Base-by-base conservation (phyloP, 2,329 filamentous ascomycete species). In the Harringtonia lauricola region DNA sequence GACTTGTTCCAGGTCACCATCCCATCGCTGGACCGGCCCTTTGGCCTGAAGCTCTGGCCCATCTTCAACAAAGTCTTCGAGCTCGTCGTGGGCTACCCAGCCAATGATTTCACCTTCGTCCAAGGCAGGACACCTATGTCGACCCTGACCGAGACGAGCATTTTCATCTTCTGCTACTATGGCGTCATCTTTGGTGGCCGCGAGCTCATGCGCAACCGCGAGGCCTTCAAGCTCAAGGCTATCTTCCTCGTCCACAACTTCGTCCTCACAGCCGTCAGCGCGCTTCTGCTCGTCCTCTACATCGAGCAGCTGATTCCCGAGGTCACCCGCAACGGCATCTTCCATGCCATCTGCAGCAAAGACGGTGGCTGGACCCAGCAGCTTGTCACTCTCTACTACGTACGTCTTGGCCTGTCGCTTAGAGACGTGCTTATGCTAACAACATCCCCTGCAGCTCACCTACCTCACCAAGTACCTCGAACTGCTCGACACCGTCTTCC, bases 391-490 rank as follows among this genome's bases (percentile, higher is more conserved):
- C 73, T 98, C 53, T 98, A 98, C 79, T 98, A 96, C 65, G 90
- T 96, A 70, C 60, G 88, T 74, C 18, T 19, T 10, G 6, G 24
- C 24, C 10, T 26, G 24, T 26, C 24, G 10, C 7, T 26, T 26
- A 7, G 24, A 26, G 24, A 10, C 24, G 24, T 10, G 24, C 24
- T 7, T 7, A 26, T n/a, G 56, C 68, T 75, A 56, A 72, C 56
- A 42, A 8, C 34, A n/a, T n/a, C 14, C 9, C 34, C 24, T 36
- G 17, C 59, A 95, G 89, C 76, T 96, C 61, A 96, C 94, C 74
- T 96, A 96, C 72, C 78, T 95, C 44, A 96, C 89, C 68, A 96
- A 96, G 68, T 96, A 95, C 67, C 77, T 95, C 54, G 90, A 96
- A 68, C 75, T 96, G 53, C 71, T 96, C 55, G 90, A 96, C 66